Conservation (phyloP, 306 rosid genomes). For the Amphicarpaea edgeworthii region DNA sequence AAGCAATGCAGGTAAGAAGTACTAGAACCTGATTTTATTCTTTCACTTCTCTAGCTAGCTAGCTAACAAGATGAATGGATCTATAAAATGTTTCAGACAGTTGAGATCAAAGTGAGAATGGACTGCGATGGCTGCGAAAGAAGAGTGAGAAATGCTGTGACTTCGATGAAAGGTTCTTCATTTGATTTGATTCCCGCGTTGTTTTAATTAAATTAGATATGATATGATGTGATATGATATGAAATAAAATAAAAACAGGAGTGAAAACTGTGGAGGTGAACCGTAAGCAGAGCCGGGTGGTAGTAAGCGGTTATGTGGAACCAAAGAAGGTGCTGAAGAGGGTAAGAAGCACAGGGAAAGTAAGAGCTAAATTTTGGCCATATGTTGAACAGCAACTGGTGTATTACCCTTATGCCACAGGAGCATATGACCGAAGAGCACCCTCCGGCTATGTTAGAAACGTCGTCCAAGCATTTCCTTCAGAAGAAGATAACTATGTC, state of each 20-base stretch:
- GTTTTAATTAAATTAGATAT: too few relatives aligned
- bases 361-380: conserved; percentile 84
- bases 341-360: conserved; percentile 75
- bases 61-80: too few relatives aligned
- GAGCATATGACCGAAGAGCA: conserved; percentile 82
- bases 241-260: too few relatives aligned
- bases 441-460: conserved; percentile 83
- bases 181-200: too few relatives aligned
- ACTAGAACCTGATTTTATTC: neutral
- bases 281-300: conserved; percentile 69
- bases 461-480: conserved; percentile 63
- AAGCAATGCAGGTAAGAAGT: conserved; percentile 74
- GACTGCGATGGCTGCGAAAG: conserved; percentile 95
- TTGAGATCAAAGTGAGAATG: conserved; percentile 82
- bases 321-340: conserved; percentile 81
- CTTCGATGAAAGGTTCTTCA: conserved; percentile 76
- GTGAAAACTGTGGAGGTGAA: conserved; percentile 82
- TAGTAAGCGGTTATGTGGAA: conserved; percentile 81
- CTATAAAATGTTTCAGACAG: conserved; percentile 54
- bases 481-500: conserved; percentile 50
- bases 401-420: conserved; percentile 64
- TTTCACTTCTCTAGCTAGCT: neutral
- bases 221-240: too few relatives aligned
- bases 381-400: conserved; percentile 84
- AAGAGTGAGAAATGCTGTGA: conserved; percentile 73